Evolutionary conservation across 2,329 filamentous ascomycete genomes (phyloP), one percentile per base, ranked within the genome.

Genomic region (Hypoxylon sp.): DNA sequence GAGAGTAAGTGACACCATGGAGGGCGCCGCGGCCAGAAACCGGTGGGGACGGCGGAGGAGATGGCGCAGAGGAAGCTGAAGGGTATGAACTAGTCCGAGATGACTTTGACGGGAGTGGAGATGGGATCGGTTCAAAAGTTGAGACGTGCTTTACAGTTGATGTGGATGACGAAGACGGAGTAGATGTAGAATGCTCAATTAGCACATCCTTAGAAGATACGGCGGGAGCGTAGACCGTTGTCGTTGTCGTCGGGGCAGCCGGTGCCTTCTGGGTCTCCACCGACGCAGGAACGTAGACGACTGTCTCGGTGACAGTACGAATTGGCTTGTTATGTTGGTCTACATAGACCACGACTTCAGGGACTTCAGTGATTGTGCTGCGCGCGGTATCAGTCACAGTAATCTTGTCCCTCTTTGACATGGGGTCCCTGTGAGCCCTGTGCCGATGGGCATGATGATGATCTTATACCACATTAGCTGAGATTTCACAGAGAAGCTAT

Each of bases 301-400:
- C 76, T n/a, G 75, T 76, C 54, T 82, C 79, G 11, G 78, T 83
- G 17, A 76, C 74, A 6, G 82, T 86, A 44, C 81, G 82, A 67
- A 89, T 70, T 2, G 83, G 81, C n/a, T 84, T 81, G 61, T 88
- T 88, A 63, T 85, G 77, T 70, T 86, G 79, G 74, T 92, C 84
- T 50, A 91, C 87, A 78, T 87, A 91, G 73, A 91, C 84, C 29
- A 89, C 83, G 54, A 86, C 81, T 64, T 85, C 80, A 5, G 83
- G 81, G 9, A 81, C 71, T 42, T 83, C 80, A 42, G 82, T 84
- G 11, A 82, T 77, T 33, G 75, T 76, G 48, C 80, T 78, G 51
- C 81, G 72, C 9, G 78, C 73, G 10, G 79, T 74, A 67, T 81
- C 78, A 3, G 79, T 79, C n/a, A 81, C 71, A 3, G 81, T 80